Conservation (phyloP, 805 yeast genomes). For the Clavispora asparagi region DNA sequence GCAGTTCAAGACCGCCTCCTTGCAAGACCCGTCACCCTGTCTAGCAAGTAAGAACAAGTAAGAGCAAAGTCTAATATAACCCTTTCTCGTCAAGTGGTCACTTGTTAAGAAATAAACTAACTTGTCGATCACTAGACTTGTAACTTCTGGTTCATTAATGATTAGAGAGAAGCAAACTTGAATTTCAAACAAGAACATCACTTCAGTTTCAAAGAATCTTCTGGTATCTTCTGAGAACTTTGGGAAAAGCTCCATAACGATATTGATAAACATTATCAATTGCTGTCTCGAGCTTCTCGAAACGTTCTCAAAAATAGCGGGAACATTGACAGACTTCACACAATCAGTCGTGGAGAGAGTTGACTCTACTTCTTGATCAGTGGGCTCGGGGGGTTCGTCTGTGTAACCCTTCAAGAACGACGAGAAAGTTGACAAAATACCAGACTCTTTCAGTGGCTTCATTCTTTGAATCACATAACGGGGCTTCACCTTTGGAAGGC, state of each 20-base stretch:
- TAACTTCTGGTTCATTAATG: slow-evolving; percentile 20
- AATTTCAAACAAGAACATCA: slow-evolving; percentile 45
- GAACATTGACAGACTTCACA: slow-evolving; percentile 61
- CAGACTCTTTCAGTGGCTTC: slow-evolving; percentile 63
- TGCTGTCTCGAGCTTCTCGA: slow-evolving; percentile 32
- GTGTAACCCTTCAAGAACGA: slow-evolving; percentile 83
- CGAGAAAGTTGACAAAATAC: slow-evolving; percentile 86
- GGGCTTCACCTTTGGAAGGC: slow-evolving; percentile 60
- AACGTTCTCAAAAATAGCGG: slow-evolving; percentile 49
- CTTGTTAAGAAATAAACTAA: slow-evolving; percentile 9
- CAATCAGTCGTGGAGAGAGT: slow-evolving; percentile 83
- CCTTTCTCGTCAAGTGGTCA: slow-evolving; percentile 23
- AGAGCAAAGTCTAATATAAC: slow-evolving; percentile 41
- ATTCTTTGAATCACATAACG: slow-evolving; percentile 58
- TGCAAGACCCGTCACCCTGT: slow-evolving; percentile 17
- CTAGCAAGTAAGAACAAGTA: slow-evolving; percentile 48
- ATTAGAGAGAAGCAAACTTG: slow-evolving; percentile 31
- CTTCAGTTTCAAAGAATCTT: slow-evolving; percentile 42
- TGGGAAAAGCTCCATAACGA: slow-evolving; percentile 27
- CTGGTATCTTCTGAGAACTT: slow-evolving; percentile 22
- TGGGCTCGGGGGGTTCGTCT: slow-evolving; percentile 87
- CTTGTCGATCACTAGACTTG: slow-evolving; percentile 12
- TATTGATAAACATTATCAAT: slow-evolving; percentile 31
- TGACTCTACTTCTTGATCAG: slow-evolving; percentile 86
- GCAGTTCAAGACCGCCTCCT: slow-evolving; percentile 8